These are phyloP conservation scores for Aphanomyces astaci DNA, from an alignment of 352 stramenopile genomes.

Conservation along the genomic window DNA sequence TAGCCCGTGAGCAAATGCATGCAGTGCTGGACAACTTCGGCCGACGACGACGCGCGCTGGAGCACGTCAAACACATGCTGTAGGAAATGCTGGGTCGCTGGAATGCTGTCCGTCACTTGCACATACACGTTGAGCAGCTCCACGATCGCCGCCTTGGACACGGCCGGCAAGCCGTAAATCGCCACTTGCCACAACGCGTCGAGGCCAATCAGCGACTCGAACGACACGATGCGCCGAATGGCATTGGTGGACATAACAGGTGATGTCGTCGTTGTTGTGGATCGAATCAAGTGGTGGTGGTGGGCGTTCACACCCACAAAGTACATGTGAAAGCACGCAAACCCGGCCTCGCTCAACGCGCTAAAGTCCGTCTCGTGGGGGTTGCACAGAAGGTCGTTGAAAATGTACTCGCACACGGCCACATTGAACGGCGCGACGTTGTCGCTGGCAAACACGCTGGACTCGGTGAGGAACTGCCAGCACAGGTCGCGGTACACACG, in stretches of 20 bases:
- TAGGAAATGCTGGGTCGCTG: constrained; percentile 57
- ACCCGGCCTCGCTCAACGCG: constrained; percentile 54
- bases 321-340: constrained; percentile 84
- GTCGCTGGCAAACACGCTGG: constrained; percentile 41
- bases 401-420: constrained; percentile 73
- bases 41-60: constrained; percentile 24
- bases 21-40: constrained; percentile 67
- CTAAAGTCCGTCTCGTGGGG: constrained; percentile 47
- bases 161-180: constrained; percentile 66
- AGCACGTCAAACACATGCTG: constrained; percentile 71
- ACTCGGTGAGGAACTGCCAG: constrained; percentile 79
- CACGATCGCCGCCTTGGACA: constrained; percentile 65
- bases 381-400: constrained; percentile 71
- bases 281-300: background rate
- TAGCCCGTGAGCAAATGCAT: constrained; percentile 62
- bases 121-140: constrained; percentile 79
- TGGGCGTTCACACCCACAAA: constrained; percentile 72
- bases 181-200: constrained; percentile 79
- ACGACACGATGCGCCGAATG: constrained; percentile 9
- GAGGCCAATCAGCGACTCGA: constrained; percentile 43
- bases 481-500: constrained; percentile 70
- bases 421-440: constrained; percentile 44
- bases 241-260: too few relatives aligned
- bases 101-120: constrained; percentile 37
- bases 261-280: too few relatives aligned